A percentile compares a stretch with the other conserved stretches of the same genome.
Conservation (phyloP, 75 land plant genomes). For the Sequoiadendron giganteum region DNA sequence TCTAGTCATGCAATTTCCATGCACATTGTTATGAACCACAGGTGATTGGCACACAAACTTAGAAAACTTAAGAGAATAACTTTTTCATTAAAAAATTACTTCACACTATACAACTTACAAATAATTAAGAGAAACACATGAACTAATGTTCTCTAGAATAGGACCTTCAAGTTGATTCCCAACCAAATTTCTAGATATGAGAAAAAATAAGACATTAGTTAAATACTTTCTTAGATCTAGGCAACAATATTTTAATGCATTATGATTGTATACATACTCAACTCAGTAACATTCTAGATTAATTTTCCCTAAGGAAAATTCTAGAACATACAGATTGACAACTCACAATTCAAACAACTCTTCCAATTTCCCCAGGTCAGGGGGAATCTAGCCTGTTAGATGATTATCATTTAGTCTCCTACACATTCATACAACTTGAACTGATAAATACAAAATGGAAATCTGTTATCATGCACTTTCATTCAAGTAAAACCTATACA, state of each 20-base stretch:
- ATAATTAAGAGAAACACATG: conserved; percentile 74
- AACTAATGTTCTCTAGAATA: conserved; percentile 84
- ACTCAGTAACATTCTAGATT: not conserved
- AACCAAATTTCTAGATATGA: conserved; percentile 66
- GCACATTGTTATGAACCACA: conserved; percentile 42
- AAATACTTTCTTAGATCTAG: not conserved
- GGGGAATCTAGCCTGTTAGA: conserved; percentile 70
- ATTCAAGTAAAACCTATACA: not conserved
- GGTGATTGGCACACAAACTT: not conserved
- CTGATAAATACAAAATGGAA: not conserved
- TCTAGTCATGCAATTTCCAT: conserved; percentile 79
- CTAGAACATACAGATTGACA: not conserved
- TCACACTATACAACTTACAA: conserved; percentile 44
- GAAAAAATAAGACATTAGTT: not conserved
- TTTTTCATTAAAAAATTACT: not conserved
- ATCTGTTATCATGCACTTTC: not conserved
- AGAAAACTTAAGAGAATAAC: not conserved
- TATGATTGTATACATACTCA: not conserved
- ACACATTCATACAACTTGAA: conserved; percentile 18
- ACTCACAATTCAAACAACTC: conserved; percentile 77
- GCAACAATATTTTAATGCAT: not conserved
- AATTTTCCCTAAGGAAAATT: not conserved
- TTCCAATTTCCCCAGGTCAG: conserved; percentile 88
- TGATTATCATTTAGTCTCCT: conserved; percentile 87
- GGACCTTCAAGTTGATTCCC: conserved; percentile 85